Evolutionary conservation across 345 rosid species (phyloP).

Genomic region (Anastatica hierochuntica): DNA sequence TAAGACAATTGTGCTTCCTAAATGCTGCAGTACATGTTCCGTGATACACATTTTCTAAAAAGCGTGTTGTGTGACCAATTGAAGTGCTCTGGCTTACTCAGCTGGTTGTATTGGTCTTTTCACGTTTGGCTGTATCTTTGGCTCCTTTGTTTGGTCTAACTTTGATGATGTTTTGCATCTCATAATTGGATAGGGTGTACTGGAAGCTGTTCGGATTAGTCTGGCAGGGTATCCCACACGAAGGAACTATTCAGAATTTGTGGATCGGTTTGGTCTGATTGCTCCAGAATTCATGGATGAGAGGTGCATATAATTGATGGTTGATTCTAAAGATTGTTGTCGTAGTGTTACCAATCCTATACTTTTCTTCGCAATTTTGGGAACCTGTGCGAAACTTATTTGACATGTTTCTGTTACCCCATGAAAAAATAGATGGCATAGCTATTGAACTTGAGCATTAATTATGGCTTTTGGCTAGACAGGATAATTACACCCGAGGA

Average conservation of each 20-base stretch:
- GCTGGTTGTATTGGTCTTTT: slow-evolving; percentile 6
- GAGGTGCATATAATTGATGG: slow-evolving; percentile 36
- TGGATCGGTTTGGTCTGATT: slow-evolving; percentile 86
- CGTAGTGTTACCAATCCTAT: not conserved
- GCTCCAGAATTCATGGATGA: slow-evolving; percentile 66
- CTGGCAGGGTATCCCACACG: slow-evolving; percentile 96
- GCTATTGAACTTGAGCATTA: not conserved
- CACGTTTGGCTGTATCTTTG: not conserved
- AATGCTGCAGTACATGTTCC: not conserved
- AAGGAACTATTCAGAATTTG: slow-evolving; percentile 75
- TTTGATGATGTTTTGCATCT: slow-evolving; percentile 13
- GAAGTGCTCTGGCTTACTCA: slow-evolving; percentile 12
- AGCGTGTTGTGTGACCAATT: not conserved
- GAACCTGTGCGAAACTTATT: not conserved
- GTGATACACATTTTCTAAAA: not conserved
- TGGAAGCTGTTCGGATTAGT: slow-evolving; percentile 98
- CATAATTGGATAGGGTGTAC: slow-evolving; percentile 60
- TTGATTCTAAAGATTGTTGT: slow-evolving; percentile 11
- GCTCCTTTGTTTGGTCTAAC: slow-evolving; percentile 5
- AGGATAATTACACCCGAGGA: slow-evolving; percentile 5
- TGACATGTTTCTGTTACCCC: not conserved
- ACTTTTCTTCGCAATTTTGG: not conserved
- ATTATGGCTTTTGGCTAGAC: not conserved
- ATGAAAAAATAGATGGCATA: not conserved
- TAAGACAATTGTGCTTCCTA: not conserved